phyloP scores from a whole-genome alignment of 179 eudicot genomes.

The Vitellaria paradoxa region DNA sequence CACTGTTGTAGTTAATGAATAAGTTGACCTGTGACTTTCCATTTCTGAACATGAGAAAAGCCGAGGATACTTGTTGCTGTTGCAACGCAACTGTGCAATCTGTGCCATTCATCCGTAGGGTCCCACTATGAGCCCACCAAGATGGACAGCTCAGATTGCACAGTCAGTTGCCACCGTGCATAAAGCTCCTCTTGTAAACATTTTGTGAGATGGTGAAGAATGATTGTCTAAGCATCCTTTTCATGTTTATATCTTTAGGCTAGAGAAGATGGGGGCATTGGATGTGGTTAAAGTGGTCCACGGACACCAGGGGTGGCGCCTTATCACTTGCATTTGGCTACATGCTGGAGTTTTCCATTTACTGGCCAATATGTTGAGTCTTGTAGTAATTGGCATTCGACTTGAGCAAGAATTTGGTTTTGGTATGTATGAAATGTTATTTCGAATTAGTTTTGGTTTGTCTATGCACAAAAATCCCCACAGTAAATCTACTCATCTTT shows the following conservation, averaged over 20 bases:
- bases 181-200: background rate
- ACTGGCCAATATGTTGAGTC: conserved; percentile 69
- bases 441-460: background rate
- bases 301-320: conserved; percentile 73
- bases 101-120: too few relatives aligned
- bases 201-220: background rate
- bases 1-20: background rate
- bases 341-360: conserved; percentile 77
- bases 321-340: conserved; percentile 79
- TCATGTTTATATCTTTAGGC: conserved; percentile 35
- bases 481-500: background rate
- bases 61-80: too few relatives aligned
- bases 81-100: too few relatives aligned
- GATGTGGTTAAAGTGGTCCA: conserved; percentile 58
- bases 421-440: conserved; percentile 39
- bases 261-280: conserved; percentile 86
- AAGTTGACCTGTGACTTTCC: background rate
- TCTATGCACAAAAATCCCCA: background rate
- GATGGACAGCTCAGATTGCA: too few relatives aligned
- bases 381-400: conserved; percentile 62
- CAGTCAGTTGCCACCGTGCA: too few relatives aligned
- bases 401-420: conserved; percentile 81
- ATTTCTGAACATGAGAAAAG: background rate
- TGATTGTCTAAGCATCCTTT: background rate
- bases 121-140: too few relatives aligned